Conservation (phyloP, 2,329 filamentous ascomycete species). For the Trichoderma sp. region DNA sequence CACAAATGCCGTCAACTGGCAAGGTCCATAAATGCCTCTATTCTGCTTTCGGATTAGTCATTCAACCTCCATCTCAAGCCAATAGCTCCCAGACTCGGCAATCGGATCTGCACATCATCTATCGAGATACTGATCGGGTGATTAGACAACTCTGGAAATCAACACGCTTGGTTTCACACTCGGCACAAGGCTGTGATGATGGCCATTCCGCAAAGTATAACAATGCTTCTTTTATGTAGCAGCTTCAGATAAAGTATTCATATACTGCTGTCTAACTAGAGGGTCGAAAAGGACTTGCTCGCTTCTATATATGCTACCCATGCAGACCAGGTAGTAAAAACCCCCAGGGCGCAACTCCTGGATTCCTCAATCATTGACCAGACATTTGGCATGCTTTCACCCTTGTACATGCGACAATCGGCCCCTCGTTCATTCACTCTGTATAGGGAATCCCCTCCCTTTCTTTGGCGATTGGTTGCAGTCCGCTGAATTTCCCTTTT, state of each 20-base stretch:
- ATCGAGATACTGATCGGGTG: not conserved
- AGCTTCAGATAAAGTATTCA: slow-evolving; percentile 4
- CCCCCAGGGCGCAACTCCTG: slow-evolving; percentile 1
- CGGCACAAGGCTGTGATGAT: too few species aligned
- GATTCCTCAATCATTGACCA: not conserved
- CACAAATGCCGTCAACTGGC: not conserved
- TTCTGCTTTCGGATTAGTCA: not conserved
- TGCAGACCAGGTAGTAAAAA: not conserved
- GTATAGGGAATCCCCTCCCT: not conserved
- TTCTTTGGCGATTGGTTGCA: not conserved
- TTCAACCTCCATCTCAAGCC: not conserved
- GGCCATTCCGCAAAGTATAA: too few species aligned
- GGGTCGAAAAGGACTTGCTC: slow-evolving; percentile 12
- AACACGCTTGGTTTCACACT: too few species aligned
- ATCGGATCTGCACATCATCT: not conserved
- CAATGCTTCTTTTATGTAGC: not conserved
- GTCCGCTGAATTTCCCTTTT: not conserved
- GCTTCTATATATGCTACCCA: slow-evolving; percentile 14
- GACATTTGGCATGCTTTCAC: not conserved
- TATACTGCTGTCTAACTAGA: slow-evolving; percentile 15
- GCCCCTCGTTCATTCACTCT: not conserved
- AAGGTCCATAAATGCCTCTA: not conserved
- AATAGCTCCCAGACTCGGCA: not conserved
- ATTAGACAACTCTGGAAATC: too few species aligned
- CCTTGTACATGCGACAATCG: slow-evolving; percentile 2